Base-by-base conservation (phyloP, 345 rosid genomes). In the Trapa incisa region DNA sequence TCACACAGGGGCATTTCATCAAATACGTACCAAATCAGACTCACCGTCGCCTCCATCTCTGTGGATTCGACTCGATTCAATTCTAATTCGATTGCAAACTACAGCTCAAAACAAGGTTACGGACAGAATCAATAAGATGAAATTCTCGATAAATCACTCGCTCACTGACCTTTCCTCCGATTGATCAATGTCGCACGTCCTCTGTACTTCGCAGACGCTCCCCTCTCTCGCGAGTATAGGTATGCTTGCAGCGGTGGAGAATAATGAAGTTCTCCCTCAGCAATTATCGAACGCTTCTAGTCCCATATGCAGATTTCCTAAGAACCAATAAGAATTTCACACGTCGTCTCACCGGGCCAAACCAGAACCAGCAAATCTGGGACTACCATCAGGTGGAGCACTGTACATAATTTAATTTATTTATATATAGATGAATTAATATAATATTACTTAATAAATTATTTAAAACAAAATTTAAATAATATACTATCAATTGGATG, bases 131-230 rank as follows among this genome's bases (percentile, higher is more conserved):
- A 53, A 54, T 48, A 6, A 37, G 48, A 37, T 35, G 48, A 22
- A 47, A 71, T 29, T 45, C 54, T 29, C 41, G 43, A 14, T 33
- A 47, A 57, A 36, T 36, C 53, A 47, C 65, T 16, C 66, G 67
- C 66, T 72, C 75, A 66, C 74, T 61, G 66, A 67, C 70, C 74
- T 72, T 61, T n/a, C 61, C 14, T 67, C n/a, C 69, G 4, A 48
- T 10, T 14, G 42, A 68, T n/a, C 69, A n/a, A 41, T 58, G 65
- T 67, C 78, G 9, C 70, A 33, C 71, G 52, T 63, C 39, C 78
- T 32, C 61, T 54, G 68, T 45, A 66, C 13, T 47, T 63, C 41
- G 3, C 14, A 22, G 29, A 22, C 29, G 29, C 9, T n/a, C 38
- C 67, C 32, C 67, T 17, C 3, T 37, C 12, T 13, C 12, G 29